phyloP scores from a whole-genome alignment of 352 stramenopile species.

The Plasmopara muralis region DNA sequence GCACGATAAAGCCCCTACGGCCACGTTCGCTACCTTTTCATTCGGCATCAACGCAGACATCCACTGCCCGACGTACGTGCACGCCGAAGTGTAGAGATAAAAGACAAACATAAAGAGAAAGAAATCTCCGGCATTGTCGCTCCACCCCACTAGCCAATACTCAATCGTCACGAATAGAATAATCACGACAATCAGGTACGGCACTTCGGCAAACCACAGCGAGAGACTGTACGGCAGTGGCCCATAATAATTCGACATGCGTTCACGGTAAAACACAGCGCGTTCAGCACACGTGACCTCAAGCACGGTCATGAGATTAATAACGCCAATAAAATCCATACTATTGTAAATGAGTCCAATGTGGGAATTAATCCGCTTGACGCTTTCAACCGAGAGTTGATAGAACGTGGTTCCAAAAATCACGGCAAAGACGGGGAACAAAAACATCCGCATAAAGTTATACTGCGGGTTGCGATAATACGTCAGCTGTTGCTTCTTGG shows the following conservation, averaged over 20 bases:
- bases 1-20: conserved; percentile 53
- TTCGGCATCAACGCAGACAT: conserved; percentile 63
- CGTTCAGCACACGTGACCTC: conserved; percentile 49
- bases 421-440: conserved; percentile 39
- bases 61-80: conserved; percentile 58
- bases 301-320: conserved; percentile 52
- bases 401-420: conserved; percentile 61
- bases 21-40: conserved; percentile 63
- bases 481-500: conserved; percentile 36
- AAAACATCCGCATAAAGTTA: conserved; percentile 44
- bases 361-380: conserved; percentile 46
- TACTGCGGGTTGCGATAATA: conserved; percentile 50
- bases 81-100: conserved; percentile 41
- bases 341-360: conserved; percentile 59
- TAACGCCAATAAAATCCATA: conserved; percentile 58
- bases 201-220: conserved; percentile 47
- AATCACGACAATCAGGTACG: conserved; percentile 42
- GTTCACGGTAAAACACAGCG: conserved; percentile 56
- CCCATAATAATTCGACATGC: conserved; percentile 19
- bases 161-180: conserved; percentile 41
- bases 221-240: conserved; percentile 53
- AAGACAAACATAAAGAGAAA: conserved; percentile 25
- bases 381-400: conserved; percentile 23
- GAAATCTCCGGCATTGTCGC: conserved; percentile 18
- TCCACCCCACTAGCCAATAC: conserved; percentile 55